Conservation (phyloP, 805 yeast species). For the Nakazawaea laoshanensis region DNA sequence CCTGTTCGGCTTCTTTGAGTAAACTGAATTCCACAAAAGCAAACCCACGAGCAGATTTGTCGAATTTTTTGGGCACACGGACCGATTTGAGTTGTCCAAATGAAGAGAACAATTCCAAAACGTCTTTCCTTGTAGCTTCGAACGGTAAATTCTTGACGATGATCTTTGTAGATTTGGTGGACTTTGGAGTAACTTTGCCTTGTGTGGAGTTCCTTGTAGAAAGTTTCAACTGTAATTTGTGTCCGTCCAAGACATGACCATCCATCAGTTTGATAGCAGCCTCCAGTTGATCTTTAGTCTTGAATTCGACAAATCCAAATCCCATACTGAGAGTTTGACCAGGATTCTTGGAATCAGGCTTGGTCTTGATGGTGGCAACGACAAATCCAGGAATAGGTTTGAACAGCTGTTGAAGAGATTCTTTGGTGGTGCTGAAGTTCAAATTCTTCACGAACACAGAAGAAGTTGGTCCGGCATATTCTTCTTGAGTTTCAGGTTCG, state of each 20-base stretch:
- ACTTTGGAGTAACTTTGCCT: no score
- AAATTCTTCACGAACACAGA: slow-evolving; percentile 89
- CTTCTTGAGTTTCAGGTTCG: slow-evolving; percentile 26
- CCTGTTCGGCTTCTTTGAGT: slow-evolving; percentile 85
- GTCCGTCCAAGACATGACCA: slow-evolving; percentile 79
- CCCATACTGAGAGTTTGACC: slow-evolving; percentile 86
- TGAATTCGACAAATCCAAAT: slow-evolving; percentile 92
- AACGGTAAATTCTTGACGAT: slow-evolving; percentile 96
- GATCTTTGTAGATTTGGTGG: slow-evolving; percentile 55
- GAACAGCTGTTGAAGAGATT: slow-evolving; percentile 52
- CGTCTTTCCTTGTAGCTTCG: slow-evolving; percentile 88
- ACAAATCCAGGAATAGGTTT: slow-evolving; percentile 70
- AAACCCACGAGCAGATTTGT: slow-evolving; percentile 92
- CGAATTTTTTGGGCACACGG: slow-evolving; percentile 93
- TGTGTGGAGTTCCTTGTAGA: slow-evolving; percentile 52
- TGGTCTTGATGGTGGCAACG: slow-evolving; percentile 74
- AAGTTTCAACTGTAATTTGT: slow-evolving; percentile 78
- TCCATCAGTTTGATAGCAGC: slow-evolving; percentile 68
- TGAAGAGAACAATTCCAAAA: slow-evolving; percentile 86
- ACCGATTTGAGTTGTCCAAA: slow-evolving; percentile 93
- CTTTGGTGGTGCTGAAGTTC: slow-evolving; percentile 69
- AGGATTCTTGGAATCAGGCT: slow-evolving; percentile 73
- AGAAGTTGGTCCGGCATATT: slow-evolving; percentile 63
- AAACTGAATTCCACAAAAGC: slow-evolving; percentile 92
- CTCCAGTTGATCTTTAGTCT: slow-evolving; percentile 67